These are phyloP conservation scores for Komagataella pseudopastoris DNA, from an alignment of 805 yeast species.

Conservation along the genomic window DNA sequence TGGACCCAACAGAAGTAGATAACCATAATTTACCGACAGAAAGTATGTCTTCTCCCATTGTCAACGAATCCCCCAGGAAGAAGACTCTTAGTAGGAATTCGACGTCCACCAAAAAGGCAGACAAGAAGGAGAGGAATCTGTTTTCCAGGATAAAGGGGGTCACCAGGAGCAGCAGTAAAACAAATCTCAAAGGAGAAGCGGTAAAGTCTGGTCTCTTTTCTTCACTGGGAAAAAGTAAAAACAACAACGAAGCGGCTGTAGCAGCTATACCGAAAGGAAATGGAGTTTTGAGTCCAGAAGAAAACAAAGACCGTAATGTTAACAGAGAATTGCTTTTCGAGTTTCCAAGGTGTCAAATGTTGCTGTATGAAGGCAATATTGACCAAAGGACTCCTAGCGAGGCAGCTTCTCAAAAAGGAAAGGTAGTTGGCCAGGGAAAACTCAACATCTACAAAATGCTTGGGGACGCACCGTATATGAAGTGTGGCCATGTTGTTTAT, in stretches of 20 bases:
- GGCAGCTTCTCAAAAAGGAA: constrained; percentile 17
- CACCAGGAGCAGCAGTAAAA: background rate
- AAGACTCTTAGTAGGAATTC: background rate
- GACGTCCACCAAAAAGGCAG: background rate
- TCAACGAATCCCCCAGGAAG: background rate
- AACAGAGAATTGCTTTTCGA: background rate
- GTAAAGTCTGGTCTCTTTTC: background rate
- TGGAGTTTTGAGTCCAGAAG: background rate
- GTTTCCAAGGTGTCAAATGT: background rate
- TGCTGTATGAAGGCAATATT: background rate
- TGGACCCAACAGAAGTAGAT: background rate
- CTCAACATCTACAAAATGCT: constrained; percentile 48
- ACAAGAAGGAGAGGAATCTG: background rate
- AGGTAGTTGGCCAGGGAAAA: constrained; percentile 45
- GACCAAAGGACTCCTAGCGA: constrained; percentile 2
- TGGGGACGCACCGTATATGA: constrained; percentile 39
- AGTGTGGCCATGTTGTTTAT: constrained; percentile 59
- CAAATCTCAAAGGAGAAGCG: background rate
- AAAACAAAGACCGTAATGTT: background rate
- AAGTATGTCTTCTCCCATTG: background rate
- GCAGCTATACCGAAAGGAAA: background rate
- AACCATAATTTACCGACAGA: background rate
- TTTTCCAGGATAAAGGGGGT: background rate
- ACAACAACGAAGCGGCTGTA: background rate
- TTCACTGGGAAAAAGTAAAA: background rate